Conservation (phyloP, 768 basidiomycete genomes). For the Lactarius indigo region DNA sequence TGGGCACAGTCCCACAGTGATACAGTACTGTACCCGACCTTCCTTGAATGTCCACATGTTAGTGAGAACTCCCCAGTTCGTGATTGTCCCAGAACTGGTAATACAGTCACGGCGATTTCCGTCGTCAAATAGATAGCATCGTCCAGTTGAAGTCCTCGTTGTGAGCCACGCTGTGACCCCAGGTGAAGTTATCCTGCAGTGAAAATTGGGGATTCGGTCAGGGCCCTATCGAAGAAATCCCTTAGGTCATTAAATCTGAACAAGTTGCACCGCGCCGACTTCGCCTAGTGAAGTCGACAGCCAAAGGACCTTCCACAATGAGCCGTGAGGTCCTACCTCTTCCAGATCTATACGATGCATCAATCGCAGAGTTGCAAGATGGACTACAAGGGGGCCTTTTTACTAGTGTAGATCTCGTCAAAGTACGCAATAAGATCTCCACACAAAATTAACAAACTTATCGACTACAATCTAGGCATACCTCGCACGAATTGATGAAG, state of each 20-base stretch:
- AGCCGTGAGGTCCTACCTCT: not conserved
- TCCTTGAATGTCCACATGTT: too few relatives aligned
- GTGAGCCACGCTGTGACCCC: too few relatives aligned
- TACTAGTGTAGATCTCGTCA: slow-evolving; percentile 58
- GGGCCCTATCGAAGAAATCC: not conserved
- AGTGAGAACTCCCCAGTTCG: too few relatives aligned
- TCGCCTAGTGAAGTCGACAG: not conserved
- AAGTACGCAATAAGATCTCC: slow-evolving; percentile 35
- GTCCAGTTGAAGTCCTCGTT: too few relatives aligned
- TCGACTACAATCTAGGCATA: slow-evolving; percentile 46
- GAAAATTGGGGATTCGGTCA: not conserved
- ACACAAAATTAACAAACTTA: not conserved
- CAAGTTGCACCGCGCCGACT: not conserved
- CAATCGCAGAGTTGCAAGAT: slow-evolving; percentile 50
- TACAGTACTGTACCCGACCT: too few relatives aligned
- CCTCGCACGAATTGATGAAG: slow-evolving; percentile 62
- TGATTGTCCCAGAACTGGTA: too few relatives aligned
- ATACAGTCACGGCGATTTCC: too few relatives aligned
- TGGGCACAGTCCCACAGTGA: too few relatives aligned
- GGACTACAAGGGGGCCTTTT: slow-evolving; percentile 50
- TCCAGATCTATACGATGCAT: slow-evolving; percentile 61
- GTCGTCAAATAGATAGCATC: not conserved
- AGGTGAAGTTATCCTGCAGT: not conserved
- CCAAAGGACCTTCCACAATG: not conserved
- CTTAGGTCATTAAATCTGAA: not conserved